Conservation (phyloP, 352 stramenopile genomes). For the Pythium graminicola region DNA sequence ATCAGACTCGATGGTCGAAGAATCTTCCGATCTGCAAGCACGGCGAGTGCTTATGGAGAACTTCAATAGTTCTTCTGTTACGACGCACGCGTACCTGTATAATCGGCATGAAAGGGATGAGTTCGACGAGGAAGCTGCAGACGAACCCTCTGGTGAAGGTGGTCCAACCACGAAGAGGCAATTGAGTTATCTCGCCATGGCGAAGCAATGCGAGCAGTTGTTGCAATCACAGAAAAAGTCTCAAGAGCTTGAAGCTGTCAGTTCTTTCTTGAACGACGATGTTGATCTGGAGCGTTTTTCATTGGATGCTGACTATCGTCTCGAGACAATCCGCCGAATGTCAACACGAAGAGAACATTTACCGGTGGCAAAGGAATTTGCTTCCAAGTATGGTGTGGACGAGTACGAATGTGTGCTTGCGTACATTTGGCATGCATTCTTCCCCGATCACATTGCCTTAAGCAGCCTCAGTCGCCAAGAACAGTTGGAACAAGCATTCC, state of each 20-base stretch:
- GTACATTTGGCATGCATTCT: slow-evolving; percentile 51
- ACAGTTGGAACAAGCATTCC: slow-evolving; percentile 62
- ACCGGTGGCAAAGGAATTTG: slow-evolving; percentile 42
- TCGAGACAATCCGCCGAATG: slow-evolving; percentile 39
- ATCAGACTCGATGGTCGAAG: too few relatives aligned
- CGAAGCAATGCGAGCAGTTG: slow-evolving; percentile 38
- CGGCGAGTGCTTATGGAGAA: too few relatives aligned
- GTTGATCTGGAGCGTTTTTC: slow-evolving; percentile 55
- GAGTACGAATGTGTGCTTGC: slow-evolving; percentile 53
- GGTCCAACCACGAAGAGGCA: too few relatives aligned
- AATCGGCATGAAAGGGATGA: too few relatives aligned
- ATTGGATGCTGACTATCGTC: slow-evolving; percentile 41
- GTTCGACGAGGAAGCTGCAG: too few relatives aligned
- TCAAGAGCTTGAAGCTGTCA: slow-evolving; percentile 60
- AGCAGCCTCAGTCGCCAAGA: slow-evolving; percentile 33
- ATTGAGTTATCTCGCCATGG: slow-evolving; percentile 19
- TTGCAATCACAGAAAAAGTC: slow-evolving; percentile 47
- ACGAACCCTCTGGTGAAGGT: too few relatives aligned
- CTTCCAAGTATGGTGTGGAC: slow-evolving; percentile 60
- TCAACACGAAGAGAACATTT: slow-evolving; percentile 48
- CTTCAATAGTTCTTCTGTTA: too few relatives aligned
- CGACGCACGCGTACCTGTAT: too few relatives aligned
- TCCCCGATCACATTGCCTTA: slow-evolving; percentile 1
- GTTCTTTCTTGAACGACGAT: slow-evolving; percentile 48
- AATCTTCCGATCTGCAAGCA: too few relatives aligned